These are phyloP conservation scores for Pontederia crassipes DNA, from an alignment of 176 grass and related monocot species.

Conservation along the genomic window DNA sequence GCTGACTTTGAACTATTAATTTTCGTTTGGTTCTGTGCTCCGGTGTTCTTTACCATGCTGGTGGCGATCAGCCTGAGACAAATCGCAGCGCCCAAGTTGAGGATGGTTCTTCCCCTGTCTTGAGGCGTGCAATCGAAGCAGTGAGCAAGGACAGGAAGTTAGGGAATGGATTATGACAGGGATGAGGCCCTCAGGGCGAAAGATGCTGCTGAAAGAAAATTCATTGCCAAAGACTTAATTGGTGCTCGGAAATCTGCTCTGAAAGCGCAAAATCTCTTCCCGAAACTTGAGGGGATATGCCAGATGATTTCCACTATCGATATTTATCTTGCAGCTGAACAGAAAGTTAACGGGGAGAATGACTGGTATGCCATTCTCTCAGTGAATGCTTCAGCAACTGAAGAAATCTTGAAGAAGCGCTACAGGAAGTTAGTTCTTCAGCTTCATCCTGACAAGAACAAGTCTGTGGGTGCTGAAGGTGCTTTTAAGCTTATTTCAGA, in stretches of 20 bases:
- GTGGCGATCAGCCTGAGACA: no score
- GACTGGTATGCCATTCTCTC: conserved; percentile 86
- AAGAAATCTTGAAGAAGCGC: conserved; percentile 86
- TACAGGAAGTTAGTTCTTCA: conserved; percentile 76
- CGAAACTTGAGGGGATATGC: conserved; percentile 71
- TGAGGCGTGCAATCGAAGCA: conserved; percentile 8
- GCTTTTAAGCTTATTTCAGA: conserved; percentile 88
- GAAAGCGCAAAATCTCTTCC: conserved; percentile 72
- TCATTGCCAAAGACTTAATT: conserved; percentile 38
- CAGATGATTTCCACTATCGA: conserved; percentile 80
- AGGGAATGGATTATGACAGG: conserved; percentile 53
- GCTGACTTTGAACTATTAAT: no score
- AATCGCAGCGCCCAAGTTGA: background rate
- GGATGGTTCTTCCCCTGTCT: background rate
- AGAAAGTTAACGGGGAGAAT: conserved; percentile 60
- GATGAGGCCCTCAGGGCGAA: conserved; percentile 69
- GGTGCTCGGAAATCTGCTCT: conserved; percentile 65
- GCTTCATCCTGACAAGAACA: conserved; percentile 95
- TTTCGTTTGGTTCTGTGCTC: no score
- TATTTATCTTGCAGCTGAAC: conserved; percentile 71
- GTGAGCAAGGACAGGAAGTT: conserved; percentile 1
- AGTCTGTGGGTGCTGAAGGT: conserved; percentile 60
- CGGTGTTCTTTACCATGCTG: no score
- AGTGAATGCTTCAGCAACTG: conserved; percentile 47
- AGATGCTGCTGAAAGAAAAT: conserved; percentile 65